A percentile compares a stretch with the other conserved stretches of the same genome.
Evolutionary conservation across 345 rosid species (phyloP).

Genomic region (Salix udensis): DNA sequence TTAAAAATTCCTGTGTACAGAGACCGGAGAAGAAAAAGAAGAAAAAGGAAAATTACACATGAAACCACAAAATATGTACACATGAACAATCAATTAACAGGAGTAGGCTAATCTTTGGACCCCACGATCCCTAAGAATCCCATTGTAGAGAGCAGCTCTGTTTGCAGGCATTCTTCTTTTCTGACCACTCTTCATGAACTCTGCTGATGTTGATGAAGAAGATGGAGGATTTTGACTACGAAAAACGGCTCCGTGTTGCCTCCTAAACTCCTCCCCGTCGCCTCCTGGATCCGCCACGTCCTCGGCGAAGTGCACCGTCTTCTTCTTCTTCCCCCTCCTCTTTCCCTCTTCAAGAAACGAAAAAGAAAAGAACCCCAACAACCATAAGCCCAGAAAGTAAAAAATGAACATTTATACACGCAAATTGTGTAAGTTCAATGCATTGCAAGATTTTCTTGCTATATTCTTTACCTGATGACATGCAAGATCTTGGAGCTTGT

Average conservation of each 20-base stretch:
- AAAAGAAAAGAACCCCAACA: neutral
- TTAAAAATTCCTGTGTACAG: neutral
- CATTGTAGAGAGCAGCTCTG: constrained; percentile 62
- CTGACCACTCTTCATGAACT: constrained; percentile 13
- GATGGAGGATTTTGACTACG: neutral
- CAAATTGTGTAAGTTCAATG: neutral
- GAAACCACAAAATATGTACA: neutral
- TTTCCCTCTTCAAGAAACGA: constrained; percentile 27
- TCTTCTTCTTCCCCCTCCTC: constrained; percentile 40
- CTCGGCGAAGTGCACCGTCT: constrained; percentile 53
- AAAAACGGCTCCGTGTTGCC: constrained; percentile 17
- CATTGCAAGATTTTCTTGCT: neutral
- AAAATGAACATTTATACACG: neutral
- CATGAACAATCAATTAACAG: constrained; percentile 9
- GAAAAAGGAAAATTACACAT: neutral
- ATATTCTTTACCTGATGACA: constrained; percentile 44
- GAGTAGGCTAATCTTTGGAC: constrained; percentile 47
- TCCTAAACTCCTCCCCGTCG: constrained; percentile 44
- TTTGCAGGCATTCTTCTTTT: constrained; percentile 56
- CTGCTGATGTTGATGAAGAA: neutral
- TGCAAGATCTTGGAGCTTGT: constrained; percentile 43
- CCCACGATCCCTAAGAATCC: constrained; percentile 58
- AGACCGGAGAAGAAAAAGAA: neutral
- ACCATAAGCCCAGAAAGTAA: neutral
- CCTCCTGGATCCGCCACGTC: constrained; percentile 57